phyloP scores from a whole-genome alignment of 1,284 basidiomycete species.

The Vanrija sp. region DNA sequence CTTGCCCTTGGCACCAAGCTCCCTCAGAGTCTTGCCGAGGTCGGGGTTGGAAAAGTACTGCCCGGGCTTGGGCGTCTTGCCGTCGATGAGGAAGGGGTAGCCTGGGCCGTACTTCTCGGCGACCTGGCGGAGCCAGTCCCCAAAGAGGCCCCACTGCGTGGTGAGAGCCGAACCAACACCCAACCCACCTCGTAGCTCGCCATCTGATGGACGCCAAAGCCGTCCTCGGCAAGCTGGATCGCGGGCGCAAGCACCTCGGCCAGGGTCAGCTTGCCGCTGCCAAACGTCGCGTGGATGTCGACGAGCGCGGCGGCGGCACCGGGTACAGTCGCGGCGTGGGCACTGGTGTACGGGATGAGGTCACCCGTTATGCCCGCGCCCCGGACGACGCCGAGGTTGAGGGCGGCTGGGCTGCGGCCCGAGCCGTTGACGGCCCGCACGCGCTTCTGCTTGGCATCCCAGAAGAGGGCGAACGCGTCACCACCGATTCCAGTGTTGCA shows the following conservation, averaged over 20 bases:
- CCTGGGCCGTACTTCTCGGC: slow-evolving; percentile 1
- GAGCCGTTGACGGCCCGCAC: slow-evolving; percentile 60
- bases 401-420: slow-evolving; percentile 73
- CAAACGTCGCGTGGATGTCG: slow-evolving; percentile 76
- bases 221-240: slow-evolving; percentile 78
- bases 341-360: slow-evolving; percentile 64
- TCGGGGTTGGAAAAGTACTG: slow-evolving; percentile 56
- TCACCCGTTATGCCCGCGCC: slow-evolving; percentile 64
- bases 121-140: slow-evolving; percentile 1
- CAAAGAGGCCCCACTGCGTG: slow-evolving; percentile 43
- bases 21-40: slow-evolving; percentile 74
- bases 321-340: slow-evolving; percentile 90
- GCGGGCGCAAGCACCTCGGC: slow-evolving; percentile 83
- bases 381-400: slow-evolving; percentile 70
- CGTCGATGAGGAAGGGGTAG: slow-evolving; percentile 24
- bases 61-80: slow-evolving; percentile 19
- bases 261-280: slow-evolving; percentile 72
- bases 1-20: slow-evolving; percentile 72
- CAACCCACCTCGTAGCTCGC: background rate
- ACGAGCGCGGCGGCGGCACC: slow-evolving; percentile 88
- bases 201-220: slow-evolving; percentile 52
- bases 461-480: slow-evolving; percentile 90
- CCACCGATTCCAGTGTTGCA: slow-evolving; percentile 1
- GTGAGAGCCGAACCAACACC: background rate
- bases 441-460: slow-evolving; percentile 69